A percentile compares a stretch with the other conserved stretches of the same genome.
Conservation (phyloP, 805 yeast species). For the Wickerhamomyces ciferrii region DNA sequence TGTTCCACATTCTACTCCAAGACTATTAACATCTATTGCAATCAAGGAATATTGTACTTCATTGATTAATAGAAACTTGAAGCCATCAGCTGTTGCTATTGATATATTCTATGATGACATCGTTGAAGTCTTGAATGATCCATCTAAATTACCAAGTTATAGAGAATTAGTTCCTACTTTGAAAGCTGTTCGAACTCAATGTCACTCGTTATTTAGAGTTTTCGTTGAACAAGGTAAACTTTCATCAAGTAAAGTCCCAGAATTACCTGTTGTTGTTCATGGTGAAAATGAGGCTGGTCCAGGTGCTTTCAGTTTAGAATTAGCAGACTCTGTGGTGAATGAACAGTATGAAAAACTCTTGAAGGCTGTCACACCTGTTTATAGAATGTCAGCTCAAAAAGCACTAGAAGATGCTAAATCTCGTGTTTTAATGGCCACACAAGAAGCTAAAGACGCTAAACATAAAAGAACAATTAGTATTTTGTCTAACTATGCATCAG, state of each 20-base stretch:
- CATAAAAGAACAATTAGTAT: constrained; percentile 52
- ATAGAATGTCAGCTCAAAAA: constrained; percentile 64
- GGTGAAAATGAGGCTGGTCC: constrained; percentile 95
- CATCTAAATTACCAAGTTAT: constrained; percentile 47
- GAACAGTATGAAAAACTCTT: constrained; percentile 65
- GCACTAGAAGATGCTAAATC: constrained; percentile 75
- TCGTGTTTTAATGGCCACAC: constrained; percentile 59
- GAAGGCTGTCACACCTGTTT: constrained; percentile 57
- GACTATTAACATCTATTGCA: constrained; percentile 62
- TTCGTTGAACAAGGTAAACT: constrained; percentile 76
- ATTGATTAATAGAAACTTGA: constrained; percentile 11
- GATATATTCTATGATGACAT: constrained; percentile 24
- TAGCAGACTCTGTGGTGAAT: constrained; percentile 64
- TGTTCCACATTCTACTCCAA: constrained; percentile 60
- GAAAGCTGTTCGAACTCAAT: constrained; percentile 80
- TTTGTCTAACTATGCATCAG: constrained; percentile 72
- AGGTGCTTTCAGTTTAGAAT: constrained; percentile 78
- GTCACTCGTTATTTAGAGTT: constrained; percentile 74
- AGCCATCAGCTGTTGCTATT: constrained; percentile 20
- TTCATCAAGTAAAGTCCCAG: constrained; percentile 67
- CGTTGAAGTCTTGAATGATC: constrained; percentile 33
- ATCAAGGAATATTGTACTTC: constrained; percentile 60
- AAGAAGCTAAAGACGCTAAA: constrained; percentile 56
- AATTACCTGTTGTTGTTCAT: constrained; percentile 82
- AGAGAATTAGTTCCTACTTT: constrained; percentile 85